Evolutionary conservation across 2,329 filamentous ascomycete genomes (phyloP), one percentile per base, ranked within the genome.

Genomic region (Purpureocillium lavendulum): DNA sequence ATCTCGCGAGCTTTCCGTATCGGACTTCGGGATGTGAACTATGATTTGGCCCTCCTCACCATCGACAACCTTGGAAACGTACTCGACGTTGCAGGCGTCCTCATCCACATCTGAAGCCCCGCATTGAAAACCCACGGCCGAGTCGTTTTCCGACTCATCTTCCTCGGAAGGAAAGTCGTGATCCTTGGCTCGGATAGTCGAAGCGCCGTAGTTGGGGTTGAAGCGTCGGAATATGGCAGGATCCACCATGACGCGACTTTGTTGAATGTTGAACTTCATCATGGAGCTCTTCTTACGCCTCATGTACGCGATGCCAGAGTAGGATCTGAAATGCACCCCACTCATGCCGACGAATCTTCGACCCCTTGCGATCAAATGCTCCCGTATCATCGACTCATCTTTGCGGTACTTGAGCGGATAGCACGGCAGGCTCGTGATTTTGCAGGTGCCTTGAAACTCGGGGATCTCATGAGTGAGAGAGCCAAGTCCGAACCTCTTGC

Each of bases 241-340:
- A 54, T 95, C 89, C 17, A 95, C 71, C 87, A 95, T 95, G 46
- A 94, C 74, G 24, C 89, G 80, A 14, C 87, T 84, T 45, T 88
- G 85, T 46, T 88, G 87, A 58, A 94, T 82, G 54, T 87, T 87
- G 60, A 94, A 82, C 58, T 87, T 90, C 55, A 84, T 66, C 12
- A 42, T 71, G 15, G 41, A 35, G 4, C 46, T 67, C 51, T 82
- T 82, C 66, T 87, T 87, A 59, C 84, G 82, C 67, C 90, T 94
- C 66, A 80, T 77, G 60, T 87, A 94, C 0, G 84, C 87, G 64
- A 94, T 79, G 3, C 88, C 88, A 40, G 89, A 82, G 58, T 89
- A 85, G 52, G 77, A 80, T 49, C 80, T 83, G 65, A 92, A 94
- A 50, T 90, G 81, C 60, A 88, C 84, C 16, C 88, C 87, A 45